Base-by-base conservation (phyloP, 495 filamentous ascomycete genomes). In the Xylaria grammica region DNA sequence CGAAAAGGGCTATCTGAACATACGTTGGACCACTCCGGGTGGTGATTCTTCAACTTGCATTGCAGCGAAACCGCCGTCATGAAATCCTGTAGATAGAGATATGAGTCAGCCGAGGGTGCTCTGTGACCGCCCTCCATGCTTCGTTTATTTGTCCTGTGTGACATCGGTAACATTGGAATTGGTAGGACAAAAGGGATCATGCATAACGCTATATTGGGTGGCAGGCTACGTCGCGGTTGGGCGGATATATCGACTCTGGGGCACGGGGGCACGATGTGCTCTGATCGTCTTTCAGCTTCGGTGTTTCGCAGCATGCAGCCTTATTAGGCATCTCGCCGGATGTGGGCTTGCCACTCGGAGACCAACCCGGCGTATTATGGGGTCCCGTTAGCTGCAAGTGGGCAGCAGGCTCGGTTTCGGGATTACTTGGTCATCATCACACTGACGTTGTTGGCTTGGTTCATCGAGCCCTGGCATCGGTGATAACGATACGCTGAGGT, bases 11-110 rank as follows among this genome's bases (percentile, higher is more conserved):
- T 34, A 40, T 50, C 9, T 40, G 32, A 32, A 67, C 77, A 67
- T 75, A 87, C 85, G 70, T 89, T 89, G 11, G 84, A 84, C 85
- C 86, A 88, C 63, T 88, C 86, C 1, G 86, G 86, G 66, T 89
- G 86, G 66, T 89, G 86, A 60, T 81, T 85, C 63, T 82, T 75
- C 19, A 78, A 55, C 69, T 84, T 82, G 74, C 85, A 87, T 65
- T 84, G 76, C 54, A 82, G 70, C 36, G 86, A 81, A 20, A 89
- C 79, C 24, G 78, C 76, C 26, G 82, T 84, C 86, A 87, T 88
- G 73, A 88, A 89, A 59, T 82, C 82, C 86, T 88, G 48, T 30
- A 8, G 51, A 34, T 42, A 17, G 60, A 27, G 62, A 30, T n/a
- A 32, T n/a, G 44, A 24, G 53, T 64, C 32, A 64, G 62, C 49